Conservation (phyloP, 768 basidiomycete species). For the Gloeopeniophorella convolvens region DNA sequence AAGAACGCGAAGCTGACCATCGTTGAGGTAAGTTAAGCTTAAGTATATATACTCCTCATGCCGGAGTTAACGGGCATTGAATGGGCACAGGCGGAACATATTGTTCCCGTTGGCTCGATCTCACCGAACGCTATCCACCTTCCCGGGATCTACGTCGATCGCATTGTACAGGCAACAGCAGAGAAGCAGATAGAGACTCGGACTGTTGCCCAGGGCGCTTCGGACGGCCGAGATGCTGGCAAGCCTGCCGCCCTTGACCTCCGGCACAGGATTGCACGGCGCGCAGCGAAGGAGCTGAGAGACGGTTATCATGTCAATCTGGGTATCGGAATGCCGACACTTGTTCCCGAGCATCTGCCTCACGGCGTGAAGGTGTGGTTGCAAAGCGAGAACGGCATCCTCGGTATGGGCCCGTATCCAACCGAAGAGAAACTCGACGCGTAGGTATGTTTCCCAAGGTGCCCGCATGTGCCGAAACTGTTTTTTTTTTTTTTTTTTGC, state of each 20-base stretch:
- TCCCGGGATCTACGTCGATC: constrained; percentile 83
- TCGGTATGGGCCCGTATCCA: constrained; percentile 90
- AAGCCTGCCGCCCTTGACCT: constrained; percentile 42
- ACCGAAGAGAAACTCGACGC: constrained; percentile 73
- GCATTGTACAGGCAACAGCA: constrained; percentile 72
- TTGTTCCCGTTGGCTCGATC: constrained; percentile 76
- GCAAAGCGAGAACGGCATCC: constrained; percentile 87
- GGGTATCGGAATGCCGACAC: constrained; percentile 88
- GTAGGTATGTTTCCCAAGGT: constrained; percentile 38
- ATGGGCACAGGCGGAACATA: constrained; percentile 71
- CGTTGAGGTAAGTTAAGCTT: constrained; percentile 53
- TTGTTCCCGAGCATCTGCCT: constrained; percentile 74
- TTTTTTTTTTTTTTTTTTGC: too few relatives aligned
- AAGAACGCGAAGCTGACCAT: constrained; percentile 86
- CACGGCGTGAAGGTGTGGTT: constrained; percentile 77
- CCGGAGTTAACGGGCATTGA: not conserved
- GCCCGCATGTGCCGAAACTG: not conserved
- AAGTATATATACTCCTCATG: not conserved
- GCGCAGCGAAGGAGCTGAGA: constrained; percentile 84
- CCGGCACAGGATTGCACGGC: constrained; percentile 72
- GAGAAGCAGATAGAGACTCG: constrained; percentile 74
- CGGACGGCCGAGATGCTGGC: constrained; percentile 39
- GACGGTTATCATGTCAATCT: constrained; percentile 86
- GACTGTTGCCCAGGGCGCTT: constrained; percentile 50
- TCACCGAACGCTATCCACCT: constrained; percentile 79